These are phyloP conservation scores for Bipolaris victoriae DNA, from an alignment of 2,329 filamentous ascomycete species.

Conservation along the genomic window DNA sequence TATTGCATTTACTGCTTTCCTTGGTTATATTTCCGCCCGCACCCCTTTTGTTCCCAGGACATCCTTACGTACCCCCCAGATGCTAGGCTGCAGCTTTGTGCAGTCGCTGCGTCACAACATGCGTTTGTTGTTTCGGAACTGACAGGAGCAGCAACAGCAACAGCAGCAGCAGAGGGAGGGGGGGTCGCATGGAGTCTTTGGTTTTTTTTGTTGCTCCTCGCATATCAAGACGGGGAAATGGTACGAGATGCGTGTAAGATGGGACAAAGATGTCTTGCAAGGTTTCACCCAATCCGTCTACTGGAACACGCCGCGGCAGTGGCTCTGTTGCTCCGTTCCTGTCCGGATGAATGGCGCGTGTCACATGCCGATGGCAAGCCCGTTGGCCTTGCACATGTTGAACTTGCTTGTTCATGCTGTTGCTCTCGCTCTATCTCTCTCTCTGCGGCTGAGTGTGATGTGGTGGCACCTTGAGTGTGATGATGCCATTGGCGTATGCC, in stretches of 20 bases:
- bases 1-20: not conserved
- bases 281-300: constrained; percentile 13
- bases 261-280: not conserved
- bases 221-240: not conserved
- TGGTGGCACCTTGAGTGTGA: constrained; percentile 1
- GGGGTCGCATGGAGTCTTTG: not conserved
- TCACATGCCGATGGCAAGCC: constrained; percentile 4
- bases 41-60: constrained; percentile 7
- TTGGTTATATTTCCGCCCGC: constrained; percentile 3
- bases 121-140: constrained; percentile 19
- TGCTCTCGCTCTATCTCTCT: not conserved
- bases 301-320: constrained; percentile 6
- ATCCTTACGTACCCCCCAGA: constrained; percentile 10
- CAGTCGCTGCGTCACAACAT: constrained; percentile 14
- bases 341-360: constrained; percentile 1
- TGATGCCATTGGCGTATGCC: constrained; percentile 8
- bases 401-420: constrained; percentile 3
- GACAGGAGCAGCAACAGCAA: constrained; percentile 17
- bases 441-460: constrained; percentile 7
- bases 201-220: not conserved
- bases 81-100: constrained; percentile 21
- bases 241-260: not conserved
- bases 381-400: not conserved
- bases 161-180: too few species aligned
- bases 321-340: not conserved